These are phyloP conservation scores for Sugiyamaella sp. DNA, from an alignment of 1,139 yeast species.

Conservation along the genomic window DNA sequence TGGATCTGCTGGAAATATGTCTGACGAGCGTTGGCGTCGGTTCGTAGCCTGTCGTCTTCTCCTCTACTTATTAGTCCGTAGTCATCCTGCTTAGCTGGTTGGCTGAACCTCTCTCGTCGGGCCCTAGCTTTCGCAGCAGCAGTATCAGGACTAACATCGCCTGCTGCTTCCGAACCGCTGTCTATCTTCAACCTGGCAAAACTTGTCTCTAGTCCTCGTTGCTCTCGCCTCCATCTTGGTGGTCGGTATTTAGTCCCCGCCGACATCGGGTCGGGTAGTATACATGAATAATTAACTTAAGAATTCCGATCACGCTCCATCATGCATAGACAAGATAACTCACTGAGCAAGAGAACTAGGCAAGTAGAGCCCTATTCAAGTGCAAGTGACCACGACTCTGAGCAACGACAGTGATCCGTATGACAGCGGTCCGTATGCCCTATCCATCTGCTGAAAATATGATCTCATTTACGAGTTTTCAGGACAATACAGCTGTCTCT, in stretches of 20 bases:
- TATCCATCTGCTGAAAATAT: not conserved
- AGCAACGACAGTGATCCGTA: not conserved
- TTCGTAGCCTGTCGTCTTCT: conserved; percentile 27
- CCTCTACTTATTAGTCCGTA: conserved; percentile 34
- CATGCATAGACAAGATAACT: conserved; percentile 9
- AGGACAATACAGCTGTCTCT: no score
- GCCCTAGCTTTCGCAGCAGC: conserved; percentile 16
- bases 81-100: conserved; percentile 18
- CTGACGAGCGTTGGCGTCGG: conserved; percentile 19
- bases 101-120: conserved; percentile 23
- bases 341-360: no score
- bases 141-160: no score
- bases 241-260: conserved; percentile 13
- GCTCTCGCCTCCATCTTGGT: conserved; percentile 12
- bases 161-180: conserved; percentile 10
- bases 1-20: conserved; percentile 25
- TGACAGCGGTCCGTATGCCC: no score
- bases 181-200: not conserved
- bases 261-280: conserved; percentile 3
- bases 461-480: no score
- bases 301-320: no score
- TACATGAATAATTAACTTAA: no score
- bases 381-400: no score
- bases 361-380: no score
- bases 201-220: not conserved